A percentile compares a stretch with the other conserved stretches of the same genome.
Conservation (phyloP, 352 stramenopile species). For the Pythium dissotocum region DNA sequence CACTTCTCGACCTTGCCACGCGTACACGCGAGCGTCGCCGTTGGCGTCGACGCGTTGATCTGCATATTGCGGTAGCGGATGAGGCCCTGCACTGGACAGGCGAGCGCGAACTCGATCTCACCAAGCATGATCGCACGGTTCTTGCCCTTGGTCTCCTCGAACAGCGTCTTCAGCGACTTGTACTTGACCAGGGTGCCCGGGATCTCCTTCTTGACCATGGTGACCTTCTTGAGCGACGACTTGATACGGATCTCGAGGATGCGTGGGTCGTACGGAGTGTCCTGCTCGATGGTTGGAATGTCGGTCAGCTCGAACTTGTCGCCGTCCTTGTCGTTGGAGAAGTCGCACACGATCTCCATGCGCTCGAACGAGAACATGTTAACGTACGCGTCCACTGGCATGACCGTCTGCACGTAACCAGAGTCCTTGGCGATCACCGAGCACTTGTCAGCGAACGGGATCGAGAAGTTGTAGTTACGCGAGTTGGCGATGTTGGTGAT, state of each 20-base stretch:
- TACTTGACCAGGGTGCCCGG: constrained; percentile 39
- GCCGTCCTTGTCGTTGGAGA: constrained; percentile 38
- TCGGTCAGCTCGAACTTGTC: constrained; percentile 55
- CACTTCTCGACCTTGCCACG: constrained; percentile 77
- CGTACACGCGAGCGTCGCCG: constrained; percentile 52
- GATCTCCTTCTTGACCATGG: constrained; percentile 39
- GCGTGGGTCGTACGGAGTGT: constrained; percentile 53
- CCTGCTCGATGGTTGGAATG: constrained; percentile 36
- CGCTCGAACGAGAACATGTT: constrained; percentile 62
- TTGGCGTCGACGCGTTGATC: constrained; percentile 46
- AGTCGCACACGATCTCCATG: constrained; percentile 63
- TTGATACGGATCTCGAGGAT: constrained; percentile 59
- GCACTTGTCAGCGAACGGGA: constrained; percentile 66
- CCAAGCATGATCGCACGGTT: constrained; percentile 51
- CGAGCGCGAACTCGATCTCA: constrained; percentile 48
- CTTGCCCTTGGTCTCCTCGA: constrained; percentile 47
- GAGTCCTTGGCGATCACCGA: constrained; percentile 61
- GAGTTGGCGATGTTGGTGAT: constrained; percentile 62
- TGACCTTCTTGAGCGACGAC: constrained; percentile 36
- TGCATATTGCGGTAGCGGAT: constrained; percentile 51
- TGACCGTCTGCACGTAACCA: constrained; percentile 49
- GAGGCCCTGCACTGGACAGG: constrained; percentile 44
- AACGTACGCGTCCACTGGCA: constrained; percentile 33
- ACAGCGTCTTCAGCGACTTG: constrained; percentile 60
- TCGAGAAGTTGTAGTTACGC: constrained; percentile 73